Evolutionary conservation across 768 basidiomycete genomes (phyloP).

Genomic region (Russula virescens): DNA sequence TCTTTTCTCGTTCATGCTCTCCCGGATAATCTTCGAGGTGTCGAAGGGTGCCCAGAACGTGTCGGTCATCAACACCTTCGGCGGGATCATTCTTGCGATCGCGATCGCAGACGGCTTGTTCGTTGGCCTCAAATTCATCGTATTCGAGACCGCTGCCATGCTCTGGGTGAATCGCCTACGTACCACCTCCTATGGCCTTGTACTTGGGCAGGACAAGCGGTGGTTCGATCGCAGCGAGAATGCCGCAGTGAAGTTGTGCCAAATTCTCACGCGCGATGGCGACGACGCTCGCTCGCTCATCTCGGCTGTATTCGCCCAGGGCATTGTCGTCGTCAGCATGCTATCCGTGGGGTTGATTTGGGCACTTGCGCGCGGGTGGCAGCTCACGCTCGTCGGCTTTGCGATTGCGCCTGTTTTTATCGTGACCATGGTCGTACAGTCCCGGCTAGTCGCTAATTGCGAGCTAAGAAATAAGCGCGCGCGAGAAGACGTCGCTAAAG

Average conservation of each 20-base stretch:
- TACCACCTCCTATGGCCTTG: constrained; percentile 43
- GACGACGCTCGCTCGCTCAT: constrained; percentile 83
- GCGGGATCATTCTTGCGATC: constrained; percentile 64
- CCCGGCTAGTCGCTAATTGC: constrained; percentile 59
- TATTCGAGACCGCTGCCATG: constrained; percentile 72
- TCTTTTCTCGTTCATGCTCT: constrained; percentile 86
- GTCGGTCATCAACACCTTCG: constrained; percentile 59
- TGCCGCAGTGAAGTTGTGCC: constrained; percentile 54
- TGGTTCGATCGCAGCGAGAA: constrained; percentile 79
- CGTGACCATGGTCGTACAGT: constrained; percentile 66
- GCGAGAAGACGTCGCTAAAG: constrained; percentile 78
- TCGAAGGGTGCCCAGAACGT: constrained; percentile 63
- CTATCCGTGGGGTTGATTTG: constrained; percentile 78
- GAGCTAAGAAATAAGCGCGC: constrained; percentile 79
- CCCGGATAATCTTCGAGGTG: constrained; percentile 70
- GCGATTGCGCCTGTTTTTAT: constrained; percentile 84
- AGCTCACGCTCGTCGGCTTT: constrained; percentile 85
- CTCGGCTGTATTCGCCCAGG: constrained; percentile 64
- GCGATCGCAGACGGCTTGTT: constrained; percentile 73
- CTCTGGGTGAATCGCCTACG: constrained; percentile 71
- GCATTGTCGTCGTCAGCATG: constrained; percentile 73
- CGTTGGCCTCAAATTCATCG: constrained; percentile 68
- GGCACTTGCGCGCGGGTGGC: constrained; percentile 87
- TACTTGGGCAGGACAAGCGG: constrained; percentile 75
- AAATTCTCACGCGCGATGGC: constrained; percentile 78